phyloP scores from a whole-genome alignment of 202 grass and related monocot genomes.

The Brachypodium distachyon region DNA sequence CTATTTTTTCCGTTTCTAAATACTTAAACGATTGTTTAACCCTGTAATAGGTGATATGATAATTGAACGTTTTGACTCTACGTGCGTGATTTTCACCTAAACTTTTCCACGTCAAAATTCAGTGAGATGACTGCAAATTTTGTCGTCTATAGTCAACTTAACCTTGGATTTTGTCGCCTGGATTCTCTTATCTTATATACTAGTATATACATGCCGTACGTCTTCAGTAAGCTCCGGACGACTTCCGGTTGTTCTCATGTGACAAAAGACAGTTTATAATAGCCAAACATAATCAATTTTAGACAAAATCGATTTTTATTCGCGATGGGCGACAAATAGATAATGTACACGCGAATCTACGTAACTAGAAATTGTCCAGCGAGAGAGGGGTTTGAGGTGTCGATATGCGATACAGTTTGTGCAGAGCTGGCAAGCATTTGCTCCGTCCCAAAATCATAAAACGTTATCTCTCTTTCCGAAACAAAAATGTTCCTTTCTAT shows the following conservation, averaged over 20 bases:
- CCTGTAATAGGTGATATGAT: background rate
- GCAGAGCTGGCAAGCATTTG: conserved; percentile 23
- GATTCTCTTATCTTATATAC: background rate
- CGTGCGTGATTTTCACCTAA: too few relatives aligned
- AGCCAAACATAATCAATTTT: background rate
- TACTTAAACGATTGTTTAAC: too few relatives aligned
- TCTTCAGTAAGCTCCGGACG: background rate
- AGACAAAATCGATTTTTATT: background rate
- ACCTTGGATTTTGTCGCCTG: background rate
- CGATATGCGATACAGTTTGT: background rate
- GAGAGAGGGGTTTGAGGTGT: background rate
- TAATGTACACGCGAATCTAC: background rate
- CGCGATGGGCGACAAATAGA: background rate
- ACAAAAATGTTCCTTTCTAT: too few relatives aligned
- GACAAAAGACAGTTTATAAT: background rate
- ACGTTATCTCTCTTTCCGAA: background rate
- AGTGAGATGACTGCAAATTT: background rate
- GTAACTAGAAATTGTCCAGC: background rate
- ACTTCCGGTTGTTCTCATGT: background rate
- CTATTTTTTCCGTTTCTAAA: too few relatives aligned
- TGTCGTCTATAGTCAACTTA: background rate
- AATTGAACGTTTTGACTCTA: too few relatives aligned
- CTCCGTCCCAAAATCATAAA: background rate
- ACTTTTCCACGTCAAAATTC: background rate
- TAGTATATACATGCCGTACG: too few relatives aligned